These are phyloP conservation scores for Falciphora oryzae DNA, from an alignment of 2,329 filamentous ascomycete species.

Conservation along the genomic window DNA sequence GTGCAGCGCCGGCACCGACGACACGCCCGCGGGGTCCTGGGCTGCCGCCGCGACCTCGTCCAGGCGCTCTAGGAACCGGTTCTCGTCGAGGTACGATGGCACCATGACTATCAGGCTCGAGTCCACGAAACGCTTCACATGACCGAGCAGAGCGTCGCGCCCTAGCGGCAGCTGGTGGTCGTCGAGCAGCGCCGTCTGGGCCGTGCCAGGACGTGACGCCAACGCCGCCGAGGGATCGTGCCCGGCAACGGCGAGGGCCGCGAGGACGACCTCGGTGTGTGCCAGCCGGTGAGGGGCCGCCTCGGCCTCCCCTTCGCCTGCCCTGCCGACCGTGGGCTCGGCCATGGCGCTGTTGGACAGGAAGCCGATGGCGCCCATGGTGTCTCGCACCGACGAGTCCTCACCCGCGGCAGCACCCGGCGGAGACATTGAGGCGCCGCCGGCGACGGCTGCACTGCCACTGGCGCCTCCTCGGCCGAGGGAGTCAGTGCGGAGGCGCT, in stretches of 20 bases:
- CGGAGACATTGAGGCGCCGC: too few relatives aligned
- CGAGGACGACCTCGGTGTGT: constrained; percentile 12
- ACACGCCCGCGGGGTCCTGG: too few relatives aligned
- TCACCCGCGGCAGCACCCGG: too few relatives aligned
- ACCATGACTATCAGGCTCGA: too few relatives aligned
- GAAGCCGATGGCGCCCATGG: constrained; percentile 25
- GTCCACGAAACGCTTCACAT: too few relatives aligned
- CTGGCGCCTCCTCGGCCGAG: too few relatives aligned
- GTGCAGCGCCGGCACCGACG: too few relatives aligned
- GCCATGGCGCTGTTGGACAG: constrained; percentile 27
- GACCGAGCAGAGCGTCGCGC: too few relatives aligned
- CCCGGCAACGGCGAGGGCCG: constrained; percentile 12
- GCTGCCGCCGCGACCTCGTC: too few relatives aligned
- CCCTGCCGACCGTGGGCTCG: constrained; percentile 20
- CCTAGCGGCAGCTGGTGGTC: background rate
- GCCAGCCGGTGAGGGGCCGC: constrained; percentile 19
- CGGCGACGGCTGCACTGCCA: too few relatives aligned
- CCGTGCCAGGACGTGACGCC: background rate
- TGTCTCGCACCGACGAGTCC: constrained; percentile 12
- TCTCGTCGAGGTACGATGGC: background rate
- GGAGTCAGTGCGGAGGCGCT: too few relatives aligned
- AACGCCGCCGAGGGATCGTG: constrained; percentile 9
- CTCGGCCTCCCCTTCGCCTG: background rate
- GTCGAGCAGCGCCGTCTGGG: background rate
- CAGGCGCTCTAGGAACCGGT: constrained; percentile 7